Evolutionary conservation across 805 yeast genomes (phyloP).

Genomic region (Saccharomyces eubayanus): DNA sequence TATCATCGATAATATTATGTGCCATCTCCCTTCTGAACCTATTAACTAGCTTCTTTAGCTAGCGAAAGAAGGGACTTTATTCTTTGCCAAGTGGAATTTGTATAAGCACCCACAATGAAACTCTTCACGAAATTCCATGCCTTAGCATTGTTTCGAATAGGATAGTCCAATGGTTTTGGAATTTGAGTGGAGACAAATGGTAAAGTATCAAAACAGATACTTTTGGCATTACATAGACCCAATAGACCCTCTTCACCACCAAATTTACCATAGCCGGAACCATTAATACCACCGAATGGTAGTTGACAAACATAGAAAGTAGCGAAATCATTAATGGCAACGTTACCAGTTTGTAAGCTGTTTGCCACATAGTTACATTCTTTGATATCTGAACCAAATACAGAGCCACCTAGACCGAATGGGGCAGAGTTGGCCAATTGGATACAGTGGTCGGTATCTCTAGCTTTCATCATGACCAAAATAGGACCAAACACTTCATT

Average conservation of each 20-base stretch:
- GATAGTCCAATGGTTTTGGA: slow-evolving; percentile 88
- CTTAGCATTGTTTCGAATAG: slow-evolving; percentile 65
- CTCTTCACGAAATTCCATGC: slow-evolving; percentile 87
- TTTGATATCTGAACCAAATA: slow-evolving; percentile 60
- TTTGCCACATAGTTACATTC: slow-evolving; percentile 58
- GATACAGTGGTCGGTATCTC: slow-evolving; percentile 57
- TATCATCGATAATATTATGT: neutral
- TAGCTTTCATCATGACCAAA: slow-evolving; percentile 68
- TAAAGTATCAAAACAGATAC: slow-evolving; percentile 76
- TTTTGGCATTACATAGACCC: slow-evolving; percentile 80
- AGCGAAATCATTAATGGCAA: slow-evolving; percentile 96
- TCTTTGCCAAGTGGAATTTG: slow-evolving; percentile 62
- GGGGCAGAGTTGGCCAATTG: slow-evolving; percentile 73
- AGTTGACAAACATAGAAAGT: slow-evolving; percentile 91
- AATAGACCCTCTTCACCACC: slow-evolving; percentile 96
- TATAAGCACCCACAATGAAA: slow-evolving; percentile 79
- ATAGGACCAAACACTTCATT: slow-evolving; percentile 95
- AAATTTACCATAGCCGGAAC: slow-evolving; percentile 94
- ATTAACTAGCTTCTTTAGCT: slow-evolving; percentile 36
- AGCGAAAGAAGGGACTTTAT: slow-evolving; percentile 45
- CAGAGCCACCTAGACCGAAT: slow-evolving; percentile 87
- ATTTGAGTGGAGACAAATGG: slow-evolving; percentile 73
- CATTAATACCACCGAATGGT: slow-evolving; percentile 92
- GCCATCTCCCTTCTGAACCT: neutral
- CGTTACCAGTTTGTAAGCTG: slow-evolving; percentile 71